phyloP scores from a whole-genome alignment of 495 filamentous ascomycete genomes.

The Xylaria scruposa region DNA sequence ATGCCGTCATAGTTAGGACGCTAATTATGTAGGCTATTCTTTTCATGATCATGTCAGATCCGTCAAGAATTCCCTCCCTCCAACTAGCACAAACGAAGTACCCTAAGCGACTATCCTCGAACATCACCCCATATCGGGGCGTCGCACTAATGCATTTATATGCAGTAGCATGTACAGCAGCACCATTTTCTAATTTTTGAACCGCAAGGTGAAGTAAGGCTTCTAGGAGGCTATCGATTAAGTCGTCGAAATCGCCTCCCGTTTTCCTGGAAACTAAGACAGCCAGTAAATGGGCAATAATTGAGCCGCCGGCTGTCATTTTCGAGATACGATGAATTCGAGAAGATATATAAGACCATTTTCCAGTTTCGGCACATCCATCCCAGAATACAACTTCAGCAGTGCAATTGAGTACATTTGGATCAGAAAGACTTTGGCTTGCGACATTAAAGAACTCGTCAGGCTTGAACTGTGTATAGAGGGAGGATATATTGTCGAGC shows the following conservation, averaged over 20 bases:
- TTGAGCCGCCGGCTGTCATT: neutral
- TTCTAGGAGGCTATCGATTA: neutral
- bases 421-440: too few species aligned
- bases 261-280: too few species aligned
- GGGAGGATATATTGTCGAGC: neutral
- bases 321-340: neutral
- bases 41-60: neutral
- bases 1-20: too few species aligned
- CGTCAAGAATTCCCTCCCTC: neutral
- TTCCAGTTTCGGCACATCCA: neutral
- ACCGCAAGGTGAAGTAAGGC: neutral
- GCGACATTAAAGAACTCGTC: too few species aligned
- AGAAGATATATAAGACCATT: neutral
- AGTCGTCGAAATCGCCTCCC: too few species aligned
- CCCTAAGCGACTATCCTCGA: too few species aligned
- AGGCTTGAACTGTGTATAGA: neutral
- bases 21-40: neutral
- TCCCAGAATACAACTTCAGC: neutral
- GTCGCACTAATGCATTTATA: neutral
- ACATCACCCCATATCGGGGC: too few species aligned
- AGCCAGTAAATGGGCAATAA: neutral
- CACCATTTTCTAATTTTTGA: neutral
- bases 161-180: neutral
- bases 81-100: neutral
- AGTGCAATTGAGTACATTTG: too few species aligned